Evolutionary conservation across 352 stramenopile species (phyloP).

Genomic region (Pythium apleroticum): DNA sequence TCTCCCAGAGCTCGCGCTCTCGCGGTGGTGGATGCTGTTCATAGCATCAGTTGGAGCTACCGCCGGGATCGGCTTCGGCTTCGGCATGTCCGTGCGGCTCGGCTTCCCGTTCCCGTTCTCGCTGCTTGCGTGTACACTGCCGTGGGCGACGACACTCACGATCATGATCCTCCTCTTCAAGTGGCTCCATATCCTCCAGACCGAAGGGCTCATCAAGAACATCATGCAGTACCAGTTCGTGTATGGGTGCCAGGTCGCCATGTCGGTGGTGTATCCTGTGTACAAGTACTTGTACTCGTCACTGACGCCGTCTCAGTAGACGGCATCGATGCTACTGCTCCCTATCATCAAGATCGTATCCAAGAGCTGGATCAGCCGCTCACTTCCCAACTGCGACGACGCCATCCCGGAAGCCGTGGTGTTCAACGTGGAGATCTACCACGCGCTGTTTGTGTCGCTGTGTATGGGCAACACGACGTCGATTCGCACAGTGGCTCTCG

Average conservation of each 20-base stretch:
- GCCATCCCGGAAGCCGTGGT: conserved; percentile 37
- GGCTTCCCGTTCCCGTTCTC: conserved; percentile 16
- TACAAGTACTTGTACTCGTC: conserved; percentile 38
- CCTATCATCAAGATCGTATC: conserved; percentile 38
- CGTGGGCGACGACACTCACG: conserved; percentile 4
- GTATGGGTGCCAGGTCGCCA: neutral
- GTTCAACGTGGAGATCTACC: conserved; percentile 36
- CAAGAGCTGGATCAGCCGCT: conserved; percentile 34
- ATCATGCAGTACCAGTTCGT: conserved; percentile 3
- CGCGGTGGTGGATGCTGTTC: neutral
- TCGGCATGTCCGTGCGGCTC: neutral
- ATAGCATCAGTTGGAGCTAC: neutral
- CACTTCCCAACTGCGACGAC: conserved; percentile 25
- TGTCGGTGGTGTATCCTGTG: conserved; percentile 30
- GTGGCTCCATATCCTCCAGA: neutral
- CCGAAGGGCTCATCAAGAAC: neutral
- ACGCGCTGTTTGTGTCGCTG: conserved; percentile 14
- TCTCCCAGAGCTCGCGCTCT: no score
- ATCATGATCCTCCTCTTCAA: neutral
- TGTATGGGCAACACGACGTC: neutral
- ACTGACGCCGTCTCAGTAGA: conserved; percentile 22
- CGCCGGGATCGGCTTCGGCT: neutral
- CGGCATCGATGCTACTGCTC: conserved; percentile 30
- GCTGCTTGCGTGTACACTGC: neutral
- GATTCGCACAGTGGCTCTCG: neutral